phyloP scores from a whole-genome alignment of 1,284 basidiomycete genomes.

The Lentinula novae-zelandiae region DNA sequence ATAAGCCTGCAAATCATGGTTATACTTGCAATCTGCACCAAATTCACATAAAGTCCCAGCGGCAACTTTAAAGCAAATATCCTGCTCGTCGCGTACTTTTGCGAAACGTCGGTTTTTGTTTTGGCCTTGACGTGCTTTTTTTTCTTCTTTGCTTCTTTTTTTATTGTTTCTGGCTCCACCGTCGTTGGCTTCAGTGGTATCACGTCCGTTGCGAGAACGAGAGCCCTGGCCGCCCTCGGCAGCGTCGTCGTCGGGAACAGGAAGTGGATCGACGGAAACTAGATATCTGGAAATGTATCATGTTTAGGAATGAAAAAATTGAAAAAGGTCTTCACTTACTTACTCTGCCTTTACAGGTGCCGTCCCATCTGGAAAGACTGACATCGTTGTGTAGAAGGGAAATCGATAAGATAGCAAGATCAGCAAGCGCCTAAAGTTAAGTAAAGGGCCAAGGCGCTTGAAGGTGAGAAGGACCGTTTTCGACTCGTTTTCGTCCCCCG shows the following conservation, averaged over 20 bases:
- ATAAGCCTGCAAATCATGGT: slow-evolving; percentile 78
- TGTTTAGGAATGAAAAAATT: background rate
- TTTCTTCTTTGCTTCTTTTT: slow-evolving; percentile 34
- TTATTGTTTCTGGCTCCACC: slow-evolving; percentile 38
- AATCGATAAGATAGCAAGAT: background rate
- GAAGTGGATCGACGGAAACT: slow-evolving; percentile 31
- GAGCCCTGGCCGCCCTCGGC: slow-evolving; percentile 57
- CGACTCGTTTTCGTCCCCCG: no score
- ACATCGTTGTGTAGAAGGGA: slow-evolving; percentile 3
- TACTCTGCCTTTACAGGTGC: slow-evolving; percentile 17
- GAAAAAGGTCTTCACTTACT: background rate
- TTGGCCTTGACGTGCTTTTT: slow-evolving; percentile 59
- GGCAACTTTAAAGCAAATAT: slow-evolving; percentile 29
- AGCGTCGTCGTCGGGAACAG: slow-evolving; percentile 66
- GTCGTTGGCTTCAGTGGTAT: slow-evolving; percentile 22
- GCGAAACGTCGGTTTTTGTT: slow-evolving; percentile 77
- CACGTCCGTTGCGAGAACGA: slow-evolving; percentile 20
- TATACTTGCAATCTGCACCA: slow-evolving; percentile 64
- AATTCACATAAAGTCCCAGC: slow-evolving; percentile 62
- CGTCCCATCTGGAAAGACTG: slow-evolving; percentile 15
- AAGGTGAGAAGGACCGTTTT: no score
- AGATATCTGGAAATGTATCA: slow-evolving; percentile 47
- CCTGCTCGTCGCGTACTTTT: slow-evolving; percentile 61
- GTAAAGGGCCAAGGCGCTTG: no score
- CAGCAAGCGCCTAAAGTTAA: no score